Evolutionary conservation across 1,284 basidiomycete species (phyloP).

Genomic region (Moesziomyces sp.): DNA sequence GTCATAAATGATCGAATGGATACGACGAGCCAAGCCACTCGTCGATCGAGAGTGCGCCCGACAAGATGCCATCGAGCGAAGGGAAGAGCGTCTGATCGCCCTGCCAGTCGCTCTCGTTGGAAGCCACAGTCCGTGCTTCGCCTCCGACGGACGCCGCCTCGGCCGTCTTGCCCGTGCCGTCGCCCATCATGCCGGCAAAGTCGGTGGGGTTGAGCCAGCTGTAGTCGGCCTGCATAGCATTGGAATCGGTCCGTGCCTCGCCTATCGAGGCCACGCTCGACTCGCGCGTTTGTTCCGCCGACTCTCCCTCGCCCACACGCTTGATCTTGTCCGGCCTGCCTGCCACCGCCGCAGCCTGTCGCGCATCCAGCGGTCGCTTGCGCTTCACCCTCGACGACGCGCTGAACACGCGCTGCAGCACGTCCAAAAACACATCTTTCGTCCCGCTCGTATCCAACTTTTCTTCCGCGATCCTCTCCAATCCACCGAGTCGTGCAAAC

Average conservation of each 20-base stretch:
- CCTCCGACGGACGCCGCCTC: constrained; percentile 17
- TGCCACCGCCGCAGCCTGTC: background rate
- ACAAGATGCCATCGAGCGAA: constrained; percentile 38
- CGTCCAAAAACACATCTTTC: constrained; percentile 40
- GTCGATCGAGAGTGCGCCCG: constrained; percentile 39
- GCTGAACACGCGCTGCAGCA: constrained; percentile 28
- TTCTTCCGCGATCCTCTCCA: constrained; percentile 34
- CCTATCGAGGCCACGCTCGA: constrained; percentile 21
- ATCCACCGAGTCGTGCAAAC: constrained; percentile 27
- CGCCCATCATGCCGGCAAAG: constrained; percentile 5
- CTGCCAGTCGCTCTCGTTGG: constrained; percentile 40
- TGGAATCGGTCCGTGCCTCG: background rate
- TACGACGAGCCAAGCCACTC: constrained; percentile 47
- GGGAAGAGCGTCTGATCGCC: constrained; percentile 37
- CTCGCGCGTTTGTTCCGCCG: constrained; percentile 27
- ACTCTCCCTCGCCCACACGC: constrained; percentile 9
- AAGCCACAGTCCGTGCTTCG: constrained; percentile 16
- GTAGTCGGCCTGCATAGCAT: constrained; percentile 15
- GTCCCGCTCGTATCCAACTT: constrained; percentile 34
- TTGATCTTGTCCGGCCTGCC: constrained; percentile 9
- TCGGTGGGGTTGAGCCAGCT: constrained; percentile 24
- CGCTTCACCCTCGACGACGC: constrained; percentile 19
- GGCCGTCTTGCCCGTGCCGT: constrained; percentile 3
- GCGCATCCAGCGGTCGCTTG: constrained; percentile 20
- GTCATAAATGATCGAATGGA: constrained; percentile 37